Base-by-base conservation (phyloP, 2,329 filamentous ascomycete species). In the Fusarium zealandicum region DNA sequence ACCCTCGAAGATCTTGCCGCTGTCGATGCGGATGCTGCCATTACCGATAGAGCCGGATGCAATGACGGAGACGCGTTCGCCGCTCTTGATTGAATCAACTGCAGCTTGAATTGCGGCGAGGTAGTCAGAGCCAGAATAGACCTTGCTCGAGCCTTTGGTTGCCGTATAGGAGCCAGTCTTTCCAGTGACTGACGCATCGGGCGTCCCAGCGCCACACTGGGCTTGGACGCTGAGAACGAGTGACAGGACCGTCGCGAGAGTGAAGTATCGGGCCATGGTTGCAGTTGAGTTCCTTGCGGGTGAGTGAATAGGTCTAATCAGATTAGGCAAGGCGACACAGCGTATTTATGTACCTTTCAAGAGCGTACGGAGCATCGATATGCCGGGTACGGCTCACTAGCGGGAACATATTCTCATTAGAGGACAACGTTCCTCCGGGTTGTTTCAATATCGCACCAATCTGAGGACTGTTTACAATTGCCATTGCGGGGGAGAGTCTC, bases 1-100 rank as follows among this genome's bases (percentile, higher is more conserved):
- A 16, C 79, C 81, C 62, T 84, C 82, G 54, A 84, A 83, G 40
- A 72, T 84, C 69, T 82, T 82, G 56, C 81, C 80, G 66, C 76
- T 79, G 40, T 66, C 57, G 54, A 84, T 78, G 17, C 69, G 75
- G 65, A 83, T 79, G 39, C 78, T 82, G 62, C 69, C 75, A 8
- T 77, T 75, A 35, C 80, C 81, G 45, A 83, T 82, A 32, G 78
- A 80, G 13, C 81, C 81, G 0, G 78, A 81, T 0, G 81, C 81
- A 3, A 82, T 76, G 52, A 84, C 77, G 5, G 79, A 70, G 3
- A 83, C 76, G 11, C 81, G 78, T 66, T 83, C 77, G n/a, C 81
- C 81, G 46, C 72, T 75, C 59, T 68, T 70, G 63, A 82, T 77
- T 31, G 78, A 73, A 65, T 82, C 80, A 16, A 84, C 63, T 1